These are phyloP conservation scores for Guyanaporus albipodus DNA, from an alignment of 768 basidiomycete species.

Conservation along the genomic window DNA sequence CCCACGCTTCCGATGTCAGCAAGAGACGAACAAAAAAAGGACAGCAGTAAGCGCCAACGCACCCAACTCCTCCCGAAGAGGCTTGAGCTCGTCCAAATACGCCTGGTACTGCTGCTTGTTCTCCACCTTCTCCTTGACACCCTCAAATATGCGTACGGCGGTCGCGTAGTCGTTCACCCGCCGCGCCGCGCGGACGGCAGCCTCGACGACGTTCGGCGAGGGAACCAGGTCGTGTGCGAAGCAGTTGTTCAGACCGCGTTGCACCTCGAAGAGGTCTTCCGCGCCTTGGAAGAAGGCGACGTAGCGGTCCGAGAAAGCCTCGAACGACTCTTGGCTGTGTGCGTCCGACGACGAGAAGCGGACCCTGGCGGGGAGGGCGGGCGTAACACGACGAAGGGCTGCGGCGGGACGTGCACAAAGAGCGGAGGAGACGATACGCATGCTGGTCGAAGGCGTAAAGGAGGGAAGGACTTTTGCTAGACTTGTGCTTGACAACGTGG, in stretches of 20 bases:
- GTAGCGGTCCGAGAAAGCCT: conserved; percentile 92
- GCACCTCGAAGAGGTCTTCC: conserved; percentile 96
- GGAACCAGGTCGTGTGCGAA: conserved; percentile 98
- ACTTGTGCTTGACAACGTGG: conserved; percentile 7
- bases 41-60: conserved; percentile 12
- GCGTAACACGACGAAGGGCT: conserved; percentile 38
- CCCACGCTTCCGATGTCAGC: not conserved
- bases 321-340: conserved; percentile 89
- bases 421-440: conserved; percentile 60
- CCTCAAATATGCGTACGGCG: conserved; percentile 94
- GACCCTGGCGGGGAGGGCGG: conserved; percentile 37
- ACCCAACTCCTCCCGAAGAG: conserved; percentile 91
- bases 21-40: not conserved
- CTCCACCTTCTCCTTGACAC: conserved; percentile 95
- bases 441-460: conserved; percentile 29
- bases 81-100: conserved; percentile 88
- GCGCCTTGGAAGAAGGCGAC: conserved; percentile 89
- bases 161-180: conserved; percentile 97
- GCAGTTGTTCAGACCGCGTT: conserved; percentile 99
- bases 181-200: conserved; percentile 81
- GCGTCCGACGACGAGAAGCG: conserved; percentile 45
- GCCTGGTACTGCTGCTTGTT: conserved; percentile 93
- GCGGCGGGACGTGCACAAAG: conserved; percentile 58
- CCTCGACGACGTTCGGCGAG: conserved; percentile 76
- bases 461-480: not conserved